Evolutionary conservation across 192 early-diverging fungal genomes (phyloP).

Genomic region (Entomortierella chlamydospora): DNA sequence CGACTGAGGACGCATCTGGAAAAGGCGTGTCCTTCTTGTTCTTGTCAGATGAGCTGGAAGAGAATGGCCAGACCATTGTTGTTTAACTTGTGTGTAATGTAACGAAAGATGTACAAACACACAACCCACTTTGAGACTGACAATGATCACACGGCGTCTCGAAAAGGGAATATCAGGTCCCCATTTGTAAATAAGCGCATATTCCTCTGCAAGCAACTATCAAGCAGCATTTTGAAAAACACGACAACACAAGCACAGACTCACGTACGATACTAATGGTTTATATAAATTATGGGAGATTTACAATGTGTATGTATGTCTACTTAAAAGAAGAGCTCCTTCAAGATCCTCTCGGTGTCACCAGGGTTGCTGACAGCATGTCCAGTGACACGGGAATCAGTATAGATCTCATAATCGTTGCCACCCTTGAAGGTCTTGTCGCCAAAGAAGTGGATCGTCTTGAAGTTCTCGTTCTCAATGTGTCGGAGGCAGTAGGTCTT

Average conservation of each 20-base stretch:
- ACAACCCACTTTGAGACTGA: no score
- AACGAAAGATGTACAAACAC: background rate
- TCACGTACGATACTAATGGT: no score
- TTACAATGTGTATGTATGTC: no score
- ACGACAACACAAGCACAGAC: no score
- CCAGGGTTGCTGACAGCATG: slow-evolving; percentile 87
- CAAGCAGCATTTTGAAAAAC: no score
- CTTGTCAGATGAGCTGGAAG: background rate
- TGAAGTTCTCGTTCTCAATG: slow-evolving; percentile 87
- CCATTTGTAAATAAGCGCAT: no score
- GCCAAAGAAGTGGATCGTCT: slow-evolving; percentile 96
- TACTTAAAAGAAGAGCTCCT: slow-evolving; percentile 74
- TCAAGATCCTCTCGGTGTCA: slow-evolving; percentile 86
- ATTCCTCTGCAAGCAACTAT: no score
- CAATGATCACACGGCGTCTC: no score
- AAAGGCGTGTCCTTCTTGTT: background rate
- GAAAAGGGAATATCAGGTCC: no score
- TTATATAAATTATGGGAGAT: no score
- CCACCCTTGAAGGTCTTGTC: slow-evolving; percentile 98
- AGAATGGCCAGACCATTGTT: slow-evolving; percentile 16
- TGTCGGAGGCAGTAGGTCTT: slow-evolving; percentile 98
- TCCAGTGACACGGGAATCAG: slow-evolving; percentile 80
- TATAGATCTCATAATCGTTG: slow-evolving; percentile 98
- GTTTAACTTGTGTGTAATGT: background rate
- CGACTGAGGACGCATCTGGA: background rate